Conservation (phyloP, 2,329 filamentous ascomycete species). For the Pezicula rhizophila region DNA sequence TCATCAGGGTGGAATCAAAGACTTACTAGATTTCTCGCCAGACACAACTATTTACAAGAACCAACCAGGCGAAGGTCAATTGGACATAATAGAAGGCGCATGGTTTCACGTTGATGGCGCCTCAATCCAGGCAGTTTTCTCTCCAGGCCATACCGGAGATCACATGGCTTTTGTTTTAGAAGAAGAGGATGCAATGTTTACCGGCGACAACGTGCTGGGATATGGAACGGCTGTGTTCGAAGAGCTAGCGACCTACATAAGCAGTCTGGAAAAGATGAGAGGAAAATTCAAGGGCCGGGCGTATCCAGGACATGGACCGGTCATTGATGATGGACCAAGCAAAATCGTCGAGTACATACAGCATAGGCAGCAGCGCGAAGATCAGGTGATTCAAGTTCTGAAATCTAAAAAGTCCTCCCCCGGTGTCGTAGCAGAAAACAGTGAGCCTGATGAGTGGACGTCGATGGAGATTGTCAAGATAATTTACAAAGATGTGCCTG, state of each 20-base stretch:
- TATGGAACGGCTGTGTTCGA: constrained; percentile 85
- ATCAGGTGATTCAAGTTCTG: constrained; percentile 66
- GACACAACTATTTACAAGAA: constrained; percentile 61
- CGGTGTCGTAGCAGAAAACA: constrained; percentile 14
- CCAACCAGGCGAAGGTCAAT: constrained; percentile 46
- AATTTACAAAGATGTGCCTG: constrained; percentile 76
- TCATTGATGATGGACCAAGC: constrained; percentile 64
- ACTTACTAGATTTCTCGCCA: constrained; percentile 62
- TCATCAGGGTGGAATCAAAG: constrained; percentile 69
- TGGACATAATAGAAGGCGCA: constrained; percentile 49
- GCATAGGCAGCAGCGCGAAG: constrained; percentile 74
- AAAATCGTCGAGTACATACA: constrained; percentile 78
- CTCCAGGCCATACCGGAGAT: constrained; percentile 73
- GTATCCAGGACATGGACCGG: constrained; percentile 83
- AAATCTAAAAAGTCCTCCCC: constrained; percentile 31
- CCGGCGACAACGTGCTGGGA: constrained; percentile 81
- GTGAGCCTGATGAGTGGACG: constrained; percentile 46
- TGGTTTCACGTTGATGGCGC: constrained; percentile 51
- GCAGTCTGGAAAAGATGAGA: constrained; percentile 64
- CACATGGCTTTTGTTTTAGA: constrained; percentile 74
- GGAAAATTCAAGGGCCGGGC: constrained; percentile 59
- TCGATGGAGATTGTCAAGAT: constrained; percentile 79
- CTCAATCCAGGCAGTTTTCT: constrained; percentile 60
- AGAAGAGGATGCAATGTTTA: constrained; percentile 79
- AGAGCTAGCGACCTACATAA: constrained; percentile 63